phyloP scores from a whole-genome alignment of 1,284 basidiomycete species.

The Microbotryum violaceum region DNA sequence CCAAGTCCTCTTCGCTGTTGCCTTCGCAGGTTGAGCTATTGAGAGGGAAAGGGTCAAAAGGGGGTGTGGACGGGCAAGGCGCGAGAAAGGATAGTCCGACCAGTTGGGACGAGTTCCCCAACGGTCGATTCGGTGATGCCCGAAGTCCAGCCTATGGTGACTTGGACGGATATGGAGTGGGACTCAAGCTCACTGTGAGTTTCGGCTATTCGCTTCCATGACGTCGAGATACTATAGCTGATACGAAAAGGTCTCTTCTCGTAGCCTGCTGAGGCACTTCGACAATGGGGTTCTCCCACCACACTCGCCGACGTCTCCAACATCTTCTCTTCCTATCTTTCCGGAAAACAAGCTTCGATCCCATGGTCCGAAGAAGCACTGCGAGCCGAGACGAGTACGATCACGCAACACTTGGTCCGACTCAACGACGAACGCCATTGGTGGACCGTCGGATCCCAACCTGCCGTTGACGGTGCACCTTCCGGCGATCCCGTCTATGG shows the following conservation, averaged over 20 bases:
- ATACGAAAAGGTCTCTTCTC: slow-evolving; percentile 21
- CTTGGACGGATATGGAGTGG: slow-evolving; percentile 75
- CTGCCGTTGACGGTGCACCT: slow-evolving; percentile 84
- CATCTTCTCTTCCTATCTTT: slow-evolving; percentile 42
- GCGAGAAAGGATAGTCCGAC: slow-evolving; percentile 37
- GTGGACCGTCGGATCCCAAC: slow-evolving; percentile 96
- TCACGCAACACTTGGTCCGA: slow-evolving; percentile 66
- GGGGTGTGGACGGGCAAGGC: too few species aligned
- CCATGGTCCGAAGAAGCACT: slow-evolving; percentile 94
- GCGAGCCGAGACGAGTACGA: slow-evolving; percentile 75
- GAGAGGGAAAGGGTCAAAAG: too few species aligned
- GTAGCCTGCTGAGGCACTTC: slow-evolving; percentile 72
- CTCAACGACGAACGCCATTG: slow-evolving; percentile 80
- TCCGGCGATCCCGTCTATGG: slow-evolving; percentile 81
- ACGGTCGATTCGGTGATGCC: slow-evolving; percentile 95
- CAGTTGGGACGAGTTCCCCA: slow-evolving; percentile 95
- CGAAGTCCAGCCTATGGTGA: slow-evolving; percentile 96
- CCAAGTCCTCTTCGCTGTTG: not conserved
- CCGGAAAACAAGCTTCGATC: slow-evolving; percentile 51
- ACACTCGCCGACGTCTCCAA: slow-evolving; percentile 51
- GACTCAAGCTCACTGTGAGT: slow-evolving; percentile 46
- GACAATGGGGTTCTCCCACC: slow-evolving; percentile 79
- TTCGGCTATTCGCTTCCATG: not conserved
- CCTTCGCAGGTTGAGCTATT: not conserved
- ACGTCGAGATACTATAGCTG: slow-evolving; percentile 18